Percentiles rank a stretch among this genome's conserved stretches.
phyloP scores from a whole-genome alignment of 306 rosid genomes.

The Vicia villosa region DNA sequence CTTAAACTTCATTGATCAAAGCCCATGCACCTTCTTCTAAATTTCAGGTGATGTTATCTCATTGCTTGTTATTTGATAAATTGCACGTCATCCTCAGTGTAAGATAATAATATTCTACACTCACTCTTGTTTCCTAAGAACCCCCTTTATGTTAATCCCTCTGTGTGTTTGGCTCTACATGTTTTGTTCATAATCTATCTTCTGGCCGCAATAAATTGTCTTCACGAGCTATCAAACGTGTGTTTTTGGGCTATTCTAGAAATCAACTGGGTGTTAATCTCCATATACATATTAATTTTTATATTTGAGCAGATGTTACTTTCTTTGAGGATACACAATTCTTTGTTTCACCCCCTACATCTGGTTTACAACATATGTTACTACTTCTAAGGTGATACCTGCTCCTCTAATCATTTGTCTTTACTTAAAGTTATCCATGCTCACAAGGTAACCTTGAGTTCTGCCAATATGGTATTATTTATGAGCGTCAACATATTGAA shows the following conservation, averaged over 20 bases:
- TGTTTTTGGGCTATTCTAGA: not conserved
- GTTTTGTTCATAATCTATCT: not conserved
- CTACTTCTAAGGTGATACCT: not conserved
- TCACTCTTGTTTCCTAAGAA: not conserved
- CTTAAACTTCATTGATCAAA: not conserved
- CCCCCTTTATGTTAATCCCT: not conserved
- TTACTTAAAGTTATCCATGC: no score
- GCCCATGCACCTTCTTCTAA: not conserved
- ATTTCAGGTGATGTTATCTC: not conserved
- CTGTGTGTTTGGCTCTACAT: not conserved
- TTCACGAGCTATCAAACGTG: not conserved
- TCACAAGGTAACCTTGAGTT: no score
- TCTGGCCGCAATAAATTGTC: not conserved
- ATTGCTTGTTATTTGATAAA: not conserved
- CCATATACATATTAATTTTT: not conserved
- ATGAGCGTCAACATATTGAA: no score
- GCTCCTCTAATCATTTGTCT: no score
- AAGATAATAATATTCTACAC: not conserved
- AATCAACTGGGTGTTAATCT: not conserved
- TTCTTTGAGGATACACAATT: no score
- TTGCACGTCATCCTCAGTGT: not conserved
- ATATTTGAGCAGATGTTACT: not conserved
- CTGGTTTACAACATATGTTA: not conserved
- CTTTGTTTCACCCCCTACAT: no score
- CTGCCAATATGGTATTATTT: no score